These are phyloP conservation scores for Penicillium maclennaniae DNA, from an alignment of 495 filamentous ascomycete species.

Conservation along the genomic window DNA sequence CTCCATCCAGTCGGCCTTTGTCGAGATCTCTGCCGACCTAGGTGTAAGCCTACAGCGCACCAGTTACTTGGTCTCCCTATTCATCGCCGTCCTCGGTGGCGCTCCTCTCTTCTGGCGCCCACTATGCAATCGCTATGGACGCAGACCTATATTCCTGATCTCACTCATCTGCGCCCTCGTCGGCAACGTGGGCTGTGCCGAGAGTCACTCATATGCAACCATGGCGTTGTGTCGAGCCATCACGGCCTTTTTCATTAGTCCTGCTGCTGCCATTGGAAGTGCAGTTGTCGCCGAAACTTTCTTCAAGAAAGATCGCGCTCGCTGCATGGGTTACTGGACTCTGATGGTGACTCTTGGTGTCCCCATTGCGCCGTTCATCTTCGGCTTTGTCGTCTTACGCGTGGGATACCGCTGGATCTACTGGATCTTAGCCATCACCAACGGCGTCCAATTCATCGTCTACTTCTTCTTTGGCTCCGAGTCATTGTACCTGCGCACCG, in stretches of 20 bases:
- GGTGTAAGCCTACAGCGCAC: constrained; percentile 42
- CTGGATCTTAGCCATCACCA: constrained; percentile 35
- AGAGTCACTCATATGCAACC: constrained; percentile 35
- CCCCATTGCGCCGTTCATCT: constrained; percentile 44
- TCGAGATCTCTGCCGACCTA: constrained; percentile 45
- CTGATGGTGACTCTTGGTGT: constrained; percentile 36
- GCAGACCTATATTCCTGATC: constrained; percentile 49
- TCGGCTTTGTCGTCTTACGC: constrained; percentile 44
- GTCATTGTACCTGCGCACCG: constrained; percentile 44
- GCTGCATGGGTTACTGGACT: constrained; percentile 50
- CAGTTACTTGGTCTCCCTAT: constrained; percentile 50
- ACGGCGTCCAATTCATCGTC: constrained; percentile 50
- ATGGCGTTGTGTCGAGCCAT: constrained; percentile 44
- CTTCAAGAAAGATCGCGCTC: constrained; percentile 41
- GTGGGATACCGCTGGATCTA: constrained; percentile 31
- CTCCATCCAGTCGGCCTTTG: constrained; percentile 50
- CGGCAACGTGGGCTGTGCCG: constrained; percentile 47
- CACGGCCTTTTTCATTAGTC: constrained; percentile 47
- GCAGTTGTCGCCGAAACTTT: constrained; percentile 47
- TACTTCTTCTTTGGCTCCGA: constrained; percentile 54
- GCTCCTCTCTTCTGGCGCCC: constrained; percentile 53
- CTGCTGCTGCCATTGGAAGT: constrained; percentile 40
- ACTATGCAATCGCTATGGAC: constrained; percentile 49
- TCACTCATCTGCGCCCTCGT: constrained; percentile 42
- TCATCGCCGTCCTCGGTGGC: constrained; percentile 49